phyloP scores from a whole-genome alignment of 192 early-diverging fungal species.

The Rhizophagus clarus region DNA sequence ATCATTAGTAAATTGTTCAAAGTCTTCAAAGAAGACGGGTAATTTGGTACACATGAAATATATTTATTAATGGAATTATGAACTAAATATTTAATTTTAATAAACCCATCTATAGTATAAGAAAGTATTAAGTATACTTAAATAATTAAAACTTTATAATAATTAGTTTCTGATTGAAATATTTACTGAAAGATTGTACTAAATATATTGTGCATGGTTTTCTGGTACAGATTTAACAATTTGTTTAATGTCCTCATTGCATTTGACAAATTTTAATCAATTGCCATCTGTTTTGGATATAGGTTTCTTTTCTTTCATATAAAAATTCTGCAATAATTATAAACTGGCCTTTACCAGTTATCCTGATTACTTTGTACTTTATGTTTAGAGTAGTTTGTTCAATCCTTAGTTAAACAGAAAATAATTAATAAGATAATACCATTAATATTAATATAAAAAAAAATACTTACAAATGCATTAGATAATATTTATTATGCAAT shows the following conservation, averaged over 20 bases:
- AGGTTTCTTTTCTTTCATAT: too few relatives aligned
- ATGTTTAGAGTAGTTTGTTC: too few relatives aligned
- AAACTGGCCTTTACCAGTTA: too few relatives aligned
- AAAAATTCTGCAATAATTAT: too few relatives aligned
- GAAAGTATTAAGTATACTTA: conserved; percentile 17
- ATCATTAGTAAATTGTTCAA: conserved; percentile 9
- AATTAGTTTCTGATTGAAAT: conserved; percentile 5
- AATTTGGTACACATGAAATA: background rate
- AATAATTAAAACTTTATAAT: conserved; percentile 9
- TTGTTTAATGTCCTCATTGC: conserved; percentile 2
- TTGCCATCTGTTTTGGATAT: too few relatives aligned
- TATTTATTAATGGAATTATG: conserved; percentile 11
- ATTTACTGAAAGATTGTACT: conserved; percentile 24
- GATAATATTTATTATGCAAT: too few relatives aligned
- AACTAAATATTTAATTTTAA: conserved; percentile 16
- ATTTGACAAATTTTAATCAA: conserved; percentile 4
- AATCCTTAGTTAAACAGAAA: too few relatives aligned
- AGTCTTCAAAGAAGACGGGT: background rate
- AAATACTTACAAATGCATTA: too few relatives aligned
- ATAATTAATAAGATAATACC: too few relatives aligned
- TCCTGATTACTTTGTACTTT: too few relatives aligned
- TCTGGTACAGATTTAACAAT: background rate
- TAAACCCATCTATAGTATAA: conserved; percentile 26
- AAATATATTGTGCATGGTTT: background rate
- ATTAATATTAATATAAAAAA: too few relatives aligned